Evolutionary conservation across 306 rosid genomes (phyloP).

Genomic region (Pterocarpus santalinus): DNA sequence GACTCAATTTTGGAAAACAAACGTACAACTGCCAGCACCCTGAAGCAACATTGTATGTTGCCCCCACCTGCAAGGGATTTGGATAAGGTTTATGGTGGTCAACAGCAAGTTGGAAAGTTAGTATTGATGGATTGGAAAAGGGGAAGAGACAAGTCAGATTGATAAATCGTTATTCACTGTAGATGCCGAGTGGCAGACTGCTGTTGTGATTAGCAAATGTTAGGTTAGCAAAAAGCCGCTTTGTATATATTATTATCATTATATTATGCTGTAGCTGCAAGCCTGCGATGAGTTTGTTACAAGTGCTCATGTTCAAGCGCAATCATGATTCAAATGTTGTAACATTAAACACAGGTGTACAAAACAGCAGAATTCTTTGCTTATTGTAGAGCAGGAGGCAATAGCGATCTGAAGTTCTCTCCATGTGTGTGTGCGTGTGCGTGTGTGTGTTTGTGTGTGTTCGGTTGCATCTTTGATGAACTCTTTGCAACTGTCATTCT

Average conservation of each 20-base stretch:
- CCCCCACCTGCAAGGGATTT: conserved; percentile 75
- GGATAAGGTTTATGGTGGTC: conserved; percentile 63
- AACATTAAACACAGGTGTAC: conserved; percentile 66
- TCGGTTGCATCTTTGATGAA: not conserved
- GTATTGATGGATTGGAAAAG: conserved; percentile 80
- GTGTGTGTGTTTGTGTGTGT: not conserved
- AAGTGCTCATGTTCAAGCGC: conserved; percentile 52
- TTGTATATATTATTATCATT: conserved; percentile 58
- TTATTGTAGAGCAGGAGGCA: conserved; percentile 58
- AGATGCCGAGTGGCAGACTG: conserved; percentile 46
- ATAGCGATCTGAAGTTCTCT: conserved; percentile 50
- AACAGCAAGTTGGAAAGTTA: conserved; percentile 68
- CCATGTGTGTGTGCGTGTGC: not conserved
- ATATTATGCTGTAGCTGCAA: conserved; percentile 53
- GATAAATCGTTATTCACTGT: conserved; percentile 47
- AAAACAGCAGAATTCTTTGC: conserved; percentile 67
- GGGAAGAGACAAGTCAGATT: conserved; percentile 69
- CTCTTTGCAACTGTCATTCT: conserved; percentile 5
- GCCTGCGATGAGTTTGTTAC: conserved; percentile 54
- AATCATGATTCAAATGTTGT: conserved; percentile 68
- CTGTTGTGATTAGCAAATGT: conserved; percentile 52
- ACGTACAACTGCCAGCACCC: conserved; percentile 54
- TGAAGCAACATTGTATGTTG: conserved; percentile 75
- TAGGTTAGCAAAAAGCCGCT: conserved; percentile 55
- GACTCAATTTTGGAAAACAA: conserved; percentile 61